These are phyloP conservation scores for Phialemonium atrogriseum DNA, from an alignment of 2,329 filamentous ascomycete genomes.

Conservation along the genomic window DNA sequence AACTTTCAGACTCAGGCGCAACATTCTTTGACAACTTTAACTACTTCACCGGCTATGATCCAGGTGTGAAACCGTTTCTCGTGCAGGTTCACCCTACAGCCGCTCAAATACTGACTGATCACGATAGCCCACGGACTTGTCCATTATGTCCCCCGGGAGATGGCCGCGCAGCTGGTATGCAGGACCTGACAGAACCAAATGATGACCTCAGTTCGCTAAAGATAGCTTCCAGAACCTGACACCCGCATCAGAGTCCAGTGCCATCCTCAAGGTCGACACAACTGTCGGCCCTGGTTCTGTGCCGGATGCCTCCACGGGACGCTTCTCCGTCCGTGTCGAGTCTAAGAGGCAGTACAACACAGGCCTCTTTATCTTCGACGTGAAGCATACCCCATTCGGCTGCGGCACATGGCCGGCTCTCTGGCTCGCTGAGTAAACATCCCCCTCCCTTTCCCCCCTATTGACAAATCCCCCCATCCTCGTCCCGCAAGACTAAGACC, in stretches of 20 bases:
- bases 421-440: constrained; percentile 48
- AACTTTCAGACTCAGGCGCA: constrained; percentile 34
- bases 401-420: constrained; percentile 59
- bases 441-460: neutral
- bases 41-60: constrained; percentile 43
- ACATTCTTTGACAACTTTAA: constrained; percentile 47
- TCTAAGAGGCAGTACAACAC: constrained; percentile 50
- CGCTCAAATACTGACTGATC: constrained; percentile 1
- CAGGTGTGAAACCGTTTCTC: constrained; percentile 20
- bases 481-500: too few species aligned
- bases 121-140: constrained; percentile 38
- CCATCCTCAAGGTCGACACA: constrained; percentile 54
- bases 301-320: constrained; percentile 48
- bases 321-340: constrained; percentile 54
- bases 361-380: constrained; percentile 62
- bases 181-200: too few species aligned
- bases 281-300: constrained; percentile 36
- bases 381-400: constrained; percentile 54
- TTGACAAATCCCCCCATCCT: neutral
- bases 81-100: constrained; percentile 5
- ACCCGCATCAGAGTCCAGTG: constrained; percentile 42
- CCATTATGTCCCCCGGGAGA: constrained; percentile 39
- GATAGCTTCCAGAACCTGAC: constrained; percentile 47
- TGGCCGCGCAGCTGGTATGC: constrained; percentile 33
- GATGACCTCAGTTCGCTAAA: neutral